Base-by-base conservation (phyloP, 2,329 filamentous ascomycete genomes). In the Graphilbum ipis-grandicollis region DNA sequence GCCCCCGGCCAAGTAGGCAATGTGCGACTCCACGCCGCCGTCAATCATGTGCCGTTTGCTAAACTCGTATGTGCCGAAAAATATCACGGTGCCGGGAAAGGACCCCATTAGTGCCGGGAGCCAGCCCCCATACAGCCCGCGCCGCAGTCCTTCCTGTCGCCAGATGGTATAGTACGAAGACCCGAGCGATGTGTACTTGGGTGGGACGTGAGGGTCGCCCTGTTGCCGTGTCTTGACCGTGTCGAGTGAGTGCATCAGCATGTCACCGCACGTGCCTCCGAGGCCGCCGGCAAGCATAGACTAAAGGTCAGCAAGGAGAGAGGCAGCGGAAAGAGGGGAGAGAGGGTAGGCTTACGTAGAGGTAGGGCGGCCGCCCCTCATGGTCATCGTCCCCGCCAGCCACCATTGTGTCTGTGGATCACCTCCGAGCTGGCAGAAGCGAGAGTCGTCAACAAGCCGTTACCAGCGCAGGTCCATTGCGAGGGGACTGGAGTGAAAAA, bases 141-240 rank as follows among this genome's bases (percentile, higher is more conserved):
- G 72, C 41, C 78, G 63, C 37, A 96, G 60, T 18, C 90, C 90
- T 55, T 98, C 90, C 53, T 98, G 86, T 39, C 84, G 74, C 58
- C 81, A 80, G 52, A 98, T 98, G 30, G 80, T 96, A 52, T 80
- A 72, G 59, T 96, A 98, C 4, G 88, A 90, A 40, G 79, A 81
- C 29, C 80, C 81, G 56, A 96, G 75, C 14, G 84, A 88, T 10
- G 80, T 79, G 59, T 98, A 98, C 59, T 82, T 93, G 2, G 90
- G 80, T 18, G 90, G 90, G 42, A 93, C 71, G 53, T 90, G 79
- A 32, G 88, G 86, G 52, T 96, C 90, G 50, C 88, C 90, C 59
- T 98, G 90, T 56, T 98, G 92, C 48, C 90, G 74, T 33, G 90
- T 98, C 62, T 98, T 98, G 50, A 98, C 90, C 1, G 90, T 98